Base-by-base conservation (phyloP, 331 rosid genomes). In the Acacia pycnantha region DNA sequence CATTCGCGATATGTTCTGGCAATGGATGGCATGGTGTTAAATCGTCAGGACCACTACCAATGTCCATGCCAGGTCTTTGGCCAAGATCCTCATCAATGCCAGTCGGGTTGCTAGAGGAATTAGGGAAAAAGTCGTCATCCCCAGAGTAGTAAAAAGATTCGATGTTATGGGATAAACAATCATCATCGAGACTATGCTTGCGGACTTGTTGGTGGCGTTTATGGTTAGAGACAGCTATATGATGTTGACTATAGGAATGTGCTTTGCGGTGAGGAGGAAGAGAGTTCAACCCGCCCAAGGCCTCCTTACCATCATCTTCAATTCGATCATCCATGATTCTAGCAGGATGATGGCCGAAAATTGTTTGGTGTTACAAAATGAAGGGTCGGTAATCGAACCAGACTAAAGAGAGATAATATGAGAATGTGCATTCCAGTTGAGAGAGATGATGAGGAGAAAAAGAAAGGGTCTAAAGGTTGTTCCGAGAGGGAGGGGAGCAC, bases 101-200 rank as follows among this genome's bases (percentile, higher is more conserved):
- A 40, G 37, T 70, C 44, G 40, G 26, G 33, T 73, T 77, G 50
- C 54, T 33, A 24, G 91, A 88, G n/a, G 97, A 91, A 77, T 84
- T 87, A 1, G 90, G 92, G 79, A 92, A 88, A 80, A 90, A 87
- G 15, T 95, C 97, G 11, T 92, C 97, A 56, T 91, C 94, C 33
- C 78, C 86, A 22, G 97, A 88, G 59, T 88, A 90, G 19, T 82
- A 85, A 56, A 77, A 77, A 4, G 81, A 47, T 0, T 75, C 83
- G 2, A 77, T 35, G 70, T 72, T 66, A 11, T 24, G 76, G 8
- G 94, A 88, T 22, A 88, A 66, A 2, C 86, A 89, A 24, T 83
- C 88, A 3, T 93, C 97, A 67, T 95, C 99, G 4, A 95, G 91
- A 84, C 98, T 95, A 72, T 95, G 98, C 76, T 95, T 95, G 77